Conservation (phyloP, 306 rosid genomes). For the Abrus pulchellus region DNA sequence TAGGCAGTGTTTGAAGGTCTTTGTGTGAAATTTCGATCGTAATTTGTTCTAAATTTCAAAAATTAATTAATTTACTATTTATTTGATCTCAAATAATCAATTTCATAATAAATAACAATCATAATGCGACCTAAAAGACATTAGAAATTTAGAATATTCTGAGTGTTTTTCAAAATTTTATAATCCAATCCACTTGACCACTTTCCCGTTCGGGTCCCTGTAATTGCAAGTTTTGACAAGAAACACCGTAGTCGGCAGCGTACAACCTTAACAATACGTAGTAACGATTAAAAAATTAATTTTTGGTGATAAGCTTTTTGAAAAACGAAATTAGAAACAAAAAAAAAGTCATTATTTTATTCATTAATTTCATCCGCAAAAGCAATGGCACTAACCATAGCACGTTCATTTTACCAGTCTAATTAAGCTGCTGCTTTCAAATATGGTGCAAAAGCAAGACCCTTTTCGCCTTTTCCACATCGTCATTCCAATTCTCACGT, state of each 20-base stretch:
- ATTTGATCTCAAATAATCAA: too few relatives aligned
- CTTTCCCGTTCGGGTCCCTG: background rate
- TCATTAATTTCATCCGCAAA: conserved; percentile 22
- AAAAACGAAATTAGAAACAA: background rate
- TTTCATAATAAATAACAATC: background rate
- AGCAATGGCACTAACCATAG: background rate
- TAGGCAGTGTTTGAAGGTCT: too few relatives aligned
- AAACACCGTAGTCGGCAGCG: conserved; percentile 67
- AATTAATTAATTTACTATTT: too few relatives aligned
- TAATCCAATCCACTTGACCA: background rate
- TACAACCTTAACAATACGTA: conserved; percentile 44
- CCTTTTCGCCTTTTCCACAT: conserved; percentile 20
- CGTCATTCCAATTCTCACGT: conserved; percentile 37
- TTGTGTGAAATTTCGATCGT: too few relatives aligned
- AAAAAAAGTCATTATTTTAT: conserved; percentile 44
- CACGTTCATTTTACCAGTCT: conserved; percentile 24
- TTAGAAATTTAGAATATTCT: too few relatives aligned
- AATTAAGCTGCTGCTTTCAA: conserved; percentile 52
- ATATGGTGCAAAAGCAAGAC: conserved; percentile 34
- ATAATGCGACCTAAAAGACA: background rate
- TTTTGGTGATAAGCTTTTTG: background rate
- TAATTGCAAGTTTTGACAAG: conserved; percentile 6
- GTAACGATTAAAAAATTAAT: background rate
- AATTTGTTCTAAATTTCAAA: too few relatives aligned
- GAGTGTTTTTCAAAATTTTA: background rate